A percentile compares a stretch with the other conserved stretches of the same genome.
phyloP scores from a whole-genome alignment of 257 asterid species.

The Petrea volubilis region DNA sequence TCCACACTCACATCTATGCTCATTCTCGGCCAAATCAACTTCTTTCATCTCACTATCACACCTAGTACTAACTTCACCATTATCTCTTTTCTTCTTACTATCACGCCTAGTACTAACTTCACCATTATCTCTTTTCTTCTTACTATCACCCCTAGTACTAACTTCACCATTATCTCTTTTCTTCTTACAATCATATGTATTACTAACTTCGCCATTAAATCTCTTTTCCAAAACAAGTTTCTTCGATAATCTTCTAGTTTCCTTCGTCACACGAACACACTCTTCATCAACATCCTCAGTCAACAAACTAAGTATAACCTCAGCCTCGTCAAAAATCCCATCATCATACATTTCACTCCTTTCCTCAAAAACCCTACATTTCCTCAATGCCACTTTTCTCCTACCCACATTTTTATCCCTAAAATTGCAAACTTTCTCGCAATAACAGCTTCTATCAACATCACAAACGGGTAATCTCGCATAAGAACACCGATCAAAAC shows the following conservation, averaged over 20 bases:
- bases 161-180: constrained; percentile 34
- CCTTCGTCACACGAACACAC: constrained; percentile 42
- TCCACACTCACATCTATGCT: constrained; percentile 32
- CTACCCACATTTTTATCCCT: constrained; percentile 41
- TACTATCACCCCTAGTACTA: constrained; percentile 29
- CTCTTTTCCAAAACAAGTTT: constrained; percentile 44
- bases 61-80: constrained; percentile 20
- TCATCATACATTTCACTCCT: constrained; percentile 34
- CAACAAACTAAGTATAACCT: constrained; percentile 79
- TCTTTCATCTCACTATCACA: constrained; percentile 45
- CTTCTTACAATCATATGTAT: constrained; percentile 40
- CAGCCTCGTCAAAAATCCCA: constrained; percentile 65
- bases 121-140: constrained; percentile 43
- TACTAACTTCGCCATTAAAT: constrained; percentile 25
- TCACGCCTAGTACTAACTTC: constrained; percentile 24
- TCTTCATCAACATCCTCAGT: constrained; percentile 56
- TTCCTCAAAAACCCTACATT: constrained; percentile 52
- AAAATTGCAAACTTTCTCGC: constrained; percentile 34
- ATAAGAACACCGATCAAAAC: constrained; percentile 46
- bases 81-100: constrained; percentile 48
- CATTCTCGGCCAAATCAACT: constrained; percentile 41
- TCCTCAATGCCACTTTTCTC: constrained; percentile 46
- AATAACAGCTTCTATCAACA: constrained; percentile 38
- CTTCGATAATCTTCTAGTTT: constrained; percentile 38
- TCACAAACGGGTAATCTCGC: constrained; percentile 39